These are phyloP conservation scores for Conidiobolus incongruus DNA, from an alignment of 371 early-diverging fungal genomes.

Conservation along the genomic window DNA sequence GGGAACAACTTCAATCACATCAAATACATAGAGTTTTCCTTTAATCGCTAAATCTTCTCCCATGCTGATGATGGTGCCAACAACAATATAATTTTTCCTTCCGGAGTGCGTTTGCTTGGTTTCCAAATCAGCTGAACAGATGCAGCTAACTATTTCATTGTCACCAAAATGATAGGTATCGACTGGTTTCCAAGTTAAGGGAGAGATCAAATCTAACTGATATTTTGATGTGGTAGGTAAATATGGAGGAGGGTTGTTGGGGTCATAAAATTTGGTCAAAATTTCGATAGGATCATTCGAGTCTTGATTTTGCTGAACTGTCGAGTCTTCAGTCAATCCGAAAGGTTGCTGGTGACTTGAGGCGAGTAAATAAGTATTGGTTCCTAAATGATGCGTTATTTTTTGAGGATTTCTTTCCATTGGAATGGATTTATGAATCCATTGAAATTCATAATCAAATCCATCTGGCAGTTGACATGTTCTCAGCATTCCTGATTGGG, in stretches of 20 bases:
- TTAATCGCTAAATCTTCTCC: conserved; percentile 87
- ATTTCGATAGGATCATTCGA: neutral
- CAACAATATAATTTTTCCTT: conserved; percentile 62
- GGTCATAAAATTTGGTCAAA: neutral
- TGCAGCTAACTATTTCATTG: conserved; percentile 66
- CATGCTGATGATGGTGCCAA: conserved; percentile 71
- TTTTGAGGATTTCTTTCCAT: no score
- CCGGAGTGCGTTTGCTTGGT: conserved; percentile 75
- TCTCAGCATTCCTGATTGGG: conserved; percentile 10
- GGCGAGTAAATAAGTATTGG: no score
- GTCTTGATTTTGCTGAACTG: conserved; percentile 4
- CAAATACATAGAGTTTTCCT: conserved; percentile 82
- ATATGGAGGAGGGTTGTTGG: conserved; percentile 1
- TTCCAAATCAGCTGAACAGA: conserved; percentile 58
- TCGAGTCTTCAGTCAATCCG: conserved; percentile 26
- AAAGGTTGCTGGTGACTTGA: no score
- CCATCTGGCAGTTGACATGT: conserved; percentile 1
- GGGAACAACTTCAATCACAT: conserved; percentile 94
- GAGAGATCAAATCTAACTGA: conserved; percentile 69
- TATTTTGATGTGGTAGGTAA: conserved; percentile 10
- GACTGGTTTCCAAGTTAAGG: conserved; percentile 87
- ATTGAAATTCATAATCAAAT: neutral
- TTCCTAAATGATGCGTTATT: no score
- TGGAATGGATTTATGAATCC: no score
- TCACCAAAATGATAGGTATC: conserved; percentile 56